Base-by-base conservation (phyloP, 108 stramenopile genomes). In the Cyclotella choctawhatcheeana region DNA sequence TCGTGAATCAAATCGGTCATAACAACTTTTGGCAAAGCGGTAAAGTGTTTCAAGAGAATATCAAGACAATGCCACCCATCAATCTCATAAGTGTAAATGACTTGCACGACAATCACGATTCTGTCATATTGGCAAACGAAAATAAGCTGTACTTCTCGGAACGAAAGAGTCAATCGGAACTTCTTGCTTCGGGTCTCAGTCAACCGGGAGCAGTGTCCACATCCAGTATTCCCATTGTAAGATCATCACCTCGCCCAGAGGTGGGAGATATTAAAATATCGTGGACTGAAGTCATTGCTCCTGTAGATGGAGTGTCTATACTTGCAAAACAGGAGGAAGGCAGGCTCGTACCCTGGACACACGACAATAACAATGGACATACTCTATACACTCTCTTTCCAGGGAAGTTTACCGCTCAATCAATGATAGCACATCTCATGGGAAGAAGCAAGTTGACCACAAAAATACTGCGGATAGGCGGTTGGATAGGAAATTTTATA, bases 291-390 rank as follows among this genome's bases (percentile, higher is more conserved):
- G 22, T 65, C 29, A 47, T 44, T 13, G 25, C 64, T 18, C 64
- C 64, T 16, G 47, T 8, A 24, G 50, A 65, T 21, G 64, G 64
- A n/a, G 64, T 65, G 43, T 35, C 31, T 6, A 65, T 65, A 47
- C n/a, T 65, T 13, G 64, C 64, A 17, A 29, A 24, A 33, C 64
- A 65, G 43, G 20, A 65, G 64, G 29, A 26, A 6, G 64, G 24
- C 17, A 29, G 25, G 12, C 50, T 65, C 17, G 35, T 65, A 16
- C 64, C 64, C 6, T 65, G 64, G 64, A 7, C 64, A 31, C 64
- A 65, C 64, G 22, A n/a, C n/a, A n/a, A 21, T 21, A 21, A 47
- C 48, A 65, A 21, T 21, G 64, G 50, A 16, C 64, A 52, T n/a
- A 45, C 5, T 44, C 7, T 65, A 29, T 65, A 44, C 64, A 52